Percentiles rank a stretch among this genome's conserved stretches.
These are phyloP conservation scores for Tetrapisispora phaffii DNA, from an alignment of 805 yeast genomes.

Conservation along the genomic window DNA sequence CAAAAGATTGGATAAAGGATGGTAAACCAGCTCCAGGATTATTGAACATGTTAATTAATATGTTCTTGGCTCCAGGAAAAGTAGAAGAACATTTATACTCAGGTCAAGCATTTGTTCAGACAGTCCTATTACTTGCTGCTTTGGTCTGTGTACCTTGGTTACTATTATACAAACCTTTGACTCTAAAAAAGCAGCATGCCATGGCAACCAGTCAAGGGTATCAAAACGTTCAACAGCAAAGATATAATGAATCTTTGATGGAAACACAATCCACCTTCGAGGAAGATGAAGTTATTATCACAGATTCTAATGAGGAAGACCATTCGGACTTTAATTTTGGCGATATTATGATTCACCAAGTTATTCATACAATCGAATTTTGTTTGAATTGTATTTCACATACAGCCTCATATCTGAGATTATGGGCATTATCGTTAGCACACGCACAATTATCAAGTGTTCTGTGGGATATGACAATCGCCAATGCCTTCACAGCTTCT, in stretches of 20 bases:
- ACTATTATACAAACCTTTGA: conserved; percentile 72
- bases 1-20: conserved; percentile 76
- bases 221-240: conserved; percentile 32
- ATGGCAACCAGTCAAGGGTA: conserved; percentile 30
- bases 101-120: conserved; percentile 73
- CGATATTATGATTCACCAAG: conserved; percentile 93
- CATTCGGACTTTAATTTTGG: conserved; percentile 50
- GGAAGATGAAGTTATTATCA: conserved; percentile 35
- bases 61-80: conserved; percentile 90
- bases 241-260: conserved; percentile 23
- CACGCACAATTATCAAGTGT: conserved; percentile 95
- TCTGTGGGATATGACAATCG: conserved; percentile 91
- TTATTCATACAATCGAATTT: conserved; percentile 94
- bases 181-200: conserved; percentile 49
- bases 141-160: conserved; percentile 88
- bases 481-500: conserved; percentile 54
- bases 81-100: conserved; percentile 70
- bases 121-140: conserved; percentile 63
- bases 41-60: conserved; percentile 86
- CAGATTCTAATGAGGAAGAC: conserved; percentile 36
- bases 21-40: conserved; percentile 82
- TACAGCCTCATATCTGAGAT: conserved; percentile 90
- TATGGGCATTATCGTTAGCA: conserved; percentile 96
- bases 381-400: conserved; percentile 97
- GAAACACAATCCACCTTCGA: conserved; percentile 20